Evolutionary conservation across 352 stramenopile genomes (phyloP).

Genomic region (Pythium sukuiense): DNA sequence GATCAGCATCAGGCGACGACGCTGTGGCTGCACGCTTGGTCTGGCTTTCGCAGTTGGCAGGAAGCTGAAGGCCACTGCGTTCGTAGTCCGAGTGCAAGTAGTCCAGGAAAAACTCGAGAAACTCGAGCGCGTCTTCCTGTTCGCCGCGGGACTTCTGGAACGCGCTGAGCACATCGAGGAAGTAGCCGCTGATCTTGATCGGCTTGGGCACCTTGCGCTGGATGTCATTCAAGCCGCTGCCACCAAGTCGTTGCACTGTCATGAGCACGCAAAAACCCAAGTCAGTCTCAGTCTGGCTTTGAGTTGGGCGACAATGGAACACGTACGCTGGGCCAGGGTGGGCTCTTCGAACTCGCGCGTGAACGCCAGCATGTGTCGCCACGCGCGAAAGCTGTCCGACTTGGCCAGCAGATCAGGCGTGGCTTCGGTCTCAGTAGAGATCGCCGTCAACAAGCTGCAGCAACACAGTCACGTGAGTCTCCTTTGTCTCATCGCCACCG

Average conservation of each 20-base stretch:
- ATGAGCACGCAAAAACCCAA: not conserved
- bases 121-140: slow-evolving; percentile 84
- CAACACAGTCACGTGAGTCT: not conserved
- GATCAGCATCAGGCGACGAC: not conserved
- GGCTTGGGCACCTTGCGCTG: slow-evolving; percentile 59
- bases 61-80: slow-evolving; percentile 59
- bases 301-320: not conserved
- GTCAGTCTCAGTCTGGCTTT: not conserved
- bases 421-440: slow-evolving; percentile 49
- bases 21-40: slow-evolving; percentile 38
- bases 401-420: slow-evolving; percentile 46
- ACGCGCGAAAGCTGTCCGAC: slow-evolving; percentile 60
- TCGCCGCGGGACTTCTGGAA: slow-evolving; percentile 84
- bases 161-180: slow-evolving; percentile 77
- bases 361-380: slow-evolving; percentile 80
- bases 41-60: slow-evolving; percentile 57
- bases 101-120: slow-evolving; percentile 86
- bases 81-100: slow-evolving; percentile 85
- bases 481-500: not conserved
- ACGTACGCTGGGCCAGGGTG: slow-evolving; percentile 63
- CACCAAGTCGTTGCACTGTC: slow-evolving; percentile 24
- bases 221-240: slow-evolving; percentile 30
- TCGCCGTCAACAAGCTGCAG: slow-evolving; percentile 58
- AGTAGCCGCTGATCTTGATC: slow-evolving; percentile 81
- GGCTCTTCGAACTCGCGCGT: slow-evolving; percentile 83